Base-by-base conservation (phyloP, 2,329 filamentous ascomycete species). In the Arthroderma sp. region DNA sequence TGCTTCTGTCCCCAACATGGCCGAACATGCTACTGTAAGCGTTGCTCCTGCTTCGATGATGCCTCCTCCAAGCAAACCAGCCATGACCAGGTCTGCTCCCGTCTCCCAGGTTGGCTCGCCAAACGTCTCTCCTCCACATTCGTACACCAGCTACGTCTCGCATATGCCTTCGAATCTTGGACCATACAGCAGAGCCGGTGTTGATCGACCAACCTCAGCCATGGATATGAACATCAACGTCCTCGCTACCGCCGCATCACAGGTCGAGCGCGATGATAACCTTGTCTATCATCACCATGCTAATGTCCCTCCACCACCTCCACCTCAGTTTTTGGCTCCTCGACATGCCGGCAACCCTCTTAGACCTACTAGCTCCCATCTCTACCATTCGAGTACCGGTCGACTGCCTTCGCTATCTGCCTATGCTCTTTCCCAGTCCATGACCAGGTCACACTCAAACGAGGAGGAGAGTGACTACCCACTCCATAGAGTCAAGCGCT, bases 101-200 rank as follows among this genome's bases (percentile, higher is more conserved):
- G 78, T 79, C 9, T 95, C 89, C 9, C 82, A 86, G 49, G 70
- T 94, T 45, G 85, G 75, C 45, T 96, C 89, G n/a, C 89, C 89
- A 39, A 94, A 95, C 63, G 85, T 95, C 42, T 96, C 89, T 15
- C 91, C 91, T 40, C 89, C 91, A 41, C 85, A 94, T 66, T 88
- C 85, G 1, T 94, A 83, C 70, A 70, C 73, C 46, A 75, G 68
- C 51, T 79, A 77, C 57, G 71, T 74, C 39, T 72, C 70, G 42
- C 75, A 74, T 55, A 68, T 75, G 50, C 69, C 72, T 43, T 73
- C 72, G n/a, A 73, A 72, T 48, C 61, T 79, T 49, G 71, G 73
- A 5, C 72, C 75, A 2, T 80, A 78, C 52, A 66, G 68, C 15
- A 61, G 64, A 38, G 30, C 42, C 28, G 57, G 51, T 4, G 63